phyloP scores from a whole-genome alignment of 106 monocot species.

The Dioscorea dumetorum region DNA sequence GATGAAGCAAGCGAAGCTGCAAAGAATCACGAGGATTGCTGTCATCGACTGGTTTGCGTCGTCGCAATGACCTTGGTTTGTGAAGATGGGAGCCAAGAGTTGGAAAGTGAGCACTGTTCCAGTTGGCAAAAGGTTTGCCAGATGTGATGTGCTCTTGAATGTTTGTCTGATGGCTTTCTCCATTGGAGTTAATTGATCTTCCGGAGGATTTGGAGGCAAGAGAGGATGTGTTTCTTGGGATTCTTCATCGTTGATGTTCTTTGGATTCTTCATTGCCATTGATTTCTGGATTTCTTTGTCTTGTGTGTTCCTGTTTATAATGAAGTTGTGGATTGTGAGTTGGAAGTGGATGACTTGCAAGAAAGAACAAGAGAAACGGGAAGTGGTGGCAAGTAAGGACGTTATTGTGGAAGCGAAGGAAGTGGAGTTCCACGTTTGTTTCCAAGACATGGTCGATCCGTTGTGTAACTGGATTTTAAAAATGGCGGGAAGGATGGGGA shows the following conservation, averaged over 20 bases:
- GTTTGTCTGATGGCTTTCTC: constrained; percentile 4
- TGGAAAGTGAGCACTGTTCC: constrained; percentile 6
- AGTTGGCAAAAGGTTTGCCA: constrained; percentile 2
- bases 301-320: no score
- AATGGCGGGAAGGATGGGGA: no score
- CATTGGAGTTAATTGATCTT: neutral
- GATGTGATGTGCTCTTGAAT: constrained; percentile 5
- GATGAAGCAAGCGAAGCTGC: constrained; percentile 4
- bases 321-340: no score
- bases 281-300: neutral
- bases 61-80: constrained; percentile 2
- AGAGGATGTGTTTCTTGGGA: neutral
- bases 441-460: no score
- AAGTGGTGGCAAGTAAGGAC: no score
- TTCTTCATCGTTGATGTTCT: neutral
- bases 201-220: neutral
- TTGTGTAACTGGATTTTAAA: no score
- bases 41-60: constrained; percentile 5
- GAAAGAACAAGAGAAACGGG: no score
- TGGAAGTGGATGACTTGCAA: no score
- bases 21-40: neutral
- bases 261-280: neutral
- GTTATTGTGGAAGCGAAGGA: no score
- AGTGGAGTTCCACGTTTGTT: no score
- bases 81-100: constrained; percentile 1